Evolutionary conservation across 2,329 filamentous ascomycete species (phyloP), one percentile per base, ranked within the genome.

Genomic region (Verticillium klebahnii): DNA sequence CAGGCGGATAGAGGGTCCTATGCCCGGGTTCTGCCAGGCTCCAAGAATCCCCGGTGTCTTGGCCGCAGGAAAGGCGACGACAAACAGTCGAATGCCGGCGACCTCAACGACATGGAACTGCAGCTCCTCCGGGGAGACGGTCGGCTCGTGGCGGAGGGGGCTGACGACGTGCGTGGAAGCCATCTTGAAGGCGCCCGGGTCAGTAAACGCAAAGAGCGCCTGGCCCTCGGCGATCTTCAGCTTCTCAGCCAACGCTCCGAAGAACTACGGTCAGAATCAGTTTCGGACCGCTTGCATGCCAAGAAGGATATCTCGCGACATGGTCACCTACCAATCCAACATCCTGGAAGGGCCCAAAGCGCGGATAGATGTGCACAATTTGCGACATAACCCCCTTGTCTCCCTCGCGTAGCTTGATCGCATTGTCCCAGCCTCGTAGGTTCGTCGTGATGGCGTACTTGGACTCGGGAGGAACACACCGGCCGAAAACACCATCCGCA

Each of bases 381-480:
- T 59, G 69, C 37, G 68, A 56, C n/a, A 81, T 59, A 1, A 76
- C 57, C 12, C 67, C 61, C 32, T 61, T 64, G 58, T 81, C 78
- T 17, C 79, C 79, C 8, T 80, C 74, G 9, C 79, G 75, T 37
- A 82, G 65, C 5, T 67, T 67, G 55, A 73, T 66, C n/a, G 71
- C 70, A 7, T 71, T 67, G 7, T 77, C 71, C 80, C 80, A 83
- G 29, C 76, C 76, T 0, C 77, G 77, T 2, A 75, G 36, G 66
- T 83, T 79, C 60, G 75, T 71, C 59, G 81, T 79, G 70, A 83
- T 74, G 63, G 76, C 78, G 66, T 83, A 80, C 0, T 78, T 74
- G 1, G 74, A 76, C 58, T 80, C 74, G 1, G 81, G 81, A 1
- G 80, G 80, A 3, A 80, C 69, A 17, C 79, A 80, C 61, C 78